These are phyloP conservation scores for Syzygium oleosum DNA, from an alignment of 345 rosid genomes.

Conservation along the genomic window DNA sequence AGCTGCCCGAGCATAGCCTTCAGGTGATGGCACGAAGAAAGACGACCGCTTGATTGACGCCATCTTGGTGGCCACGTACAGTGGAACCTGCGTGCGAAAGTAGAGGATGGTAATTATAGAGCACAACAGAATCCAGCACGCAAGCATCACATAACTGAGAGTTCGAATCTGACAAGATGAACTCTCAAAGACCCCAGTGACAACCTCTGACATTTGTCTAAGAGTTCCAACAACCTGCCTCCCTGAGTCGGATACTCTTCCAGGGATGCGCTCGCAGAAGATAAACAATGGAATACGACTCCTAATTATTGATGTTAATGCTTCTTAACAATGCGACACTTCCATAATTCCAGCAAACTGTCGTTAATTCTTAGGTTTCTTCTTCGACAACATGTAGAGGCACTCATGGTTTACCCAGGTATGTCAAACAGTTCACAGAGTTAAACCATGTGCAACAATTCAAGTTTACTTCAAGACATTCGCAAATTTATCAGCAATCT, in stretches of 20 bases:
- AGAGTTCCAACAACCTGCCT: neutral
- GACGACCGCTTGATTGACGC: slow-evolving; percentile 43
- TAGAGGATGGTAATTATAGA: neutral
- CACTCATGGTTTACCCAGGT: neutral
- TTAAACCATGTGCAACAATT: neutral
- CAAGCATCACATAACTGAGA: neutral
- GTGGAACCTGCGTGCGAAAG: slow-evolving; percentile 18
- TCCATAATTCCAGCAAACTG: neutral
- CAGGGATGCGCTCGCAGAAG: neutral
- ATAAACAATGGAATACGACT: neutral
- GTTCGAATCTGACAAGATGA: neutral
- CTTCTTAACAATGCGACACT: neutral
- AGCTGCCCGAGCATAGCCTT: slow-evolving; percentile 34
- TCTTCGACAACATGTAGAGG: rapidly evolving
- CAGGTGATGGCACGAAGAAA: slow-evolving; percentile 33
- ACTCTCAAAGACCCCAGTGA: neutral
- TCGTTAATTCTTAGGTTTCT: neutral
- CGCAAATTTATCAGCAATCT: neutral
- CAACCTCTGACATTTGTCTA: neutral
- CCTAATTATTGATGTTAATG: neutral
- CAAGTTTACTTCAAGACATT: neutral
- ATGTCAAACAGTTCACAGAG: rapidly evolving
- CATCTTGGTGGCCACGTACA: slow-evolving; percentile 46
- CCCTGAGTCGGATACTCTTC: neutral
- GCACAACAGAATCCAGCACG: neutral